Conservation (phyloP, 768 basidiomycete genomes). For the Lentinula lateritia region DNA sequence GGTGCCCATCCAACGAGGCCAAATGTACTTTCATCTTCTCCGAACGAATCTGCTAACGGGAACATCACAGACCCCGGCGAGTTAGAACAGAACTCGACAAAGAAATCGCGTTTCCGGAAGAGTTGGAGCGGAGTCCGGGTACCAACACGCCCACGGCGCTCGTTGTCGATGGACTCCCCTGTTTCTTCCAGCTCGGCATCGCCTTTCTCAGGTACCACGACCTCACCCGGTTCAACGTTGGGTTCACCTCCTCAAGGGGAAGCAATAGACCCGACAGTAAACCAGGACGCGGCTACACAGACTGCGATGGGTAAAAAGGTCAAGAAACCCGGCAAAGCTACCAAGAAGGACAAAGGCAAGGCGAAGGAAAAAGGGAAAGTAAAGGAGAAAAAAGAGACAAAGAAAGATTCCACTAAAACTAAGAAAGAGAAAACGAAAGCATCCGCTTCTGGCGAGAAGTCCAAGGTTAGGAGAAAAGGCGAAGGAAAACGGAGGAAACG, state of each 20-base stretch:
- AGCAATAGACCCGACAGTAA: neutral
- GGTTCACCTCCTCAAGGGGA: neutral
- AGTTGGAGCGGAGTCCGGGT: conserved; percentile 19
- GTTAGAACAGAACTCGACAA: conserved; percentile 12
- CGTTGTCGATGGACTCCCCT: neutral
- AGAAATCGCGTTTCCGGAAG: conserved; percentile 21
- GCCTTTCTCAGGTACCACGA: neutral
- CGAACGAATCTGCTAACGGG: neutral
- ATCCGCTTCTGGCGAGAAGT: neutral
- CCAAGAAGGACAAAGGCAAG: conserved; percentile 12
- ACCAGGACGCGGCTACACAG: neutral
- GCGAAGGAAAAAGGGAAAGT: conserved; percentile 12
- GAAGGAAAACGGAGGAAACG: conserved; percentile 21
- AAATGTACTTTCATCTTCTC: neutral
- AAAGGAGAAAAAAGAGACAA: neutral
- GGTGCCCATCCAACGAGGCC: neutral
- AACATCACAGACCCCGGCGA: conserved; percentile 11
- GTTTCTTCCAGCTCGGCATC: neutral
- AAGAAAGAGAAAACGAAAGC: neutral
- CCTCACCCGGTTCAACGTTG: neutral
- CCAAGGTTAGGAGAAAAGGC: neutral
- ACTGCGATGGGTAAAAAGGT: neutral
- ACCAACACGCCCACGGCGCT: neutral
- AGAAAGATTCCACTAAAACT: neutral
- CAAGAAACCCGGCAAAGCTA: neutral